Evolutionary conservation across 139 green algal species (phyloP).

Genomic region (Desmodesmus armatus): DNA sequence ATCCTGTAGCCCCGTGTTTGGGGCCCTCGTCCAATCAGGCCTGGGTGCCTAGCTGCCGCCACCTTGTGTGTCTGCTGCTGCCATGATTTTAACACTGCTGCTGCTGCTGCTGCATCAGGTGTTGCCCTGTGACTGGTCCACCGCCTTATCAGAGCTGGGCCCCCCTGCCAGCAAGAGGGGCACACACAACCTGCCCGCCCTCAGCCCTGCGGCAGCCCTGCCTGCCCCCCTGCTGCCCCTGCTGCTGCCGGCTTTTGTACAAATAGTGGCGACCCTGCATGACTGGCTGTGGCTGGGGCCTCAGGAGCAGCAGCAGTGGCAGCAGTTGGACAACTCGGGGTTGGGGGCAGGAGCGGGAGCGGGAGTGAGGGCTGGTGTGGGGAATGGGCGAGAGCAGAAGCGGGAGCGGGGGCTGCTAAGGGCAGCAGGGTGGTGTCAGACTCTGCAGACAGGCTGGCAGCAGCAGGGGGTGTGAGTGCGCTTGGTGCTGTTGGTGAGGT

Average conservation of each 20-base stretch:
- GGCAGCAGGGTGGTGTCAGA: neutral
- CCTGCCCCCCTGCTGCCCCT: conserved; percentile 1
- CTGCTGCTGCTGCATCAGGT: conserved; percentile 1
- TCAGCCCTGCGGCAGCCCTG: conserved; percentile 15
- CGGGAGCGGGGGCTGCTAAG: neutral
- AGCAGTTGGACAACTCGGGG: neutral
- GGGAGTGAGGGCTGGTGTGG: neutral
- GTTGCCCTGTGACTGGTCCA: conserved; percentile 60
- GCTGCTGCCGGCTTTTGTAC: conserved; percentile 23
- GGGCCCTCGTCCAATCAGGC: too few relatives aligned
- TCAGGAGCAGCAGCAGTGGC: conserved; percentile 49
- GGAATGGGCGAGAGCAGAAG: neutral
- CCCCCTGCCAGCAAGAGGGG: conserved; percentile 65
- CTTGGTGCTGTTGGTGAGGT: too few relatives aligned
- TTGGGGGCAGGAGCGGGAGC: too few relatives aligned
- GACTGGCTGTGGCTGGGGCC: conserved; percentile 37
- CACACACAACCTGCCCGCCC: conserved; percentile 40
- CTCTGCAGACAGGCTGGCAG: too few relatives aligned
- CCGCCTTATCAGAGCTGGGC: conserved; percentile 63
- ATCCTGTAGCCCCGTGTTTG: too few relatives aligned
- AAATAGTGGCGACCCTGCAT: conserved; percentile 6
- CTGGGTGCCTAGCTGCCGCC: too few relatives aligned
- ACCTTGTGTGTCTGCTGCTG: too few relatives aligned
- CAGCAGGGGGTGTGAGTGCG: neutral
- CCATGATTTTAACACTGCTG: neutral